Base-by-base conservation (phyloP, 2,329 filamentous ascomycete species). In the Cercospora beticola region DNA sequence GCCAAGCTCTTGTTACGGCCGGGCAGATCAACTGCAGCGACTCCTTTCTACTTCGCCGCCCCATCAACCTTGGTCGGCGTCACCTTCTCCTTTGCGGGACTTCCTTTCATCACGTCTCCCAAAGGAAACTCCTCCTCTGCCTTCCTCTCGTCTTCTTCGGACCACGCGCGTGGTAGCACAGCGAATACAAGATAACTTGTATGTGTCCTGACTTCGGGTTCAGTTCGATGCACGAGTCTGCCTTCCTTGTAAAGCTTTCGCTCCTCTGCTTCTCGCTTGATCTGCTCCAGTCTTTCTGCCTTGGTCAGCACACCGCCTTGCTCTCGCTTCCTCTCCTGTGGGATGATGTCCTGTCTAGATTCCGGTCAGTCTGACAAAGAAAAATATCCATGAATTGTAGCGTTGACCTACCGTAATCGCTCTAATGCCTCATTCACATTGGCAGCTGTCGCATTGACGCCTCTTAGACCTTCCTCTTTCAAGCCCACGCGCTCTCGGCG, bases 161-260 rank as follows among this genome's bases (percentile, higher is more conserved):
- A 89, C 95, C 95, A 99, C 70, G 92, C 89, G 54, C 89, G 86
- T n/a, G 95, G 94, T 69, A 99, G 81, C 3, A 95, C 83, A 0
- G 95, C 95, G 82, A 99, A 99, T 4, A 96, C 91, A 4, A 99
- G 86, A 79, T 99, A 99, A n/a, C 92, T 95, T 0, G 95, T 99
- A 80, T 99, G 95, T 7, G 92, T 95, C 85, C 97, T 97, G 69
- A 98, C 83, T 76, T 99, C 95, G 0, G 89, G 83, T 81, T 99
- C 95, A 0, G 92, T 89, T 26, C 93, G 87, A 75, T 96, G 92
- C 31, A 93, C 86, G 49, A 98, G 77, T 30, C 88, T 87, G 0
- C 95, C 95, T 70, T 94, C 88, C 77, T 91, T 87, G 82, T 90
- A 97, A 0, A 86, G 79, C 70, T 92, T 88, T 57, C 80, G 78